Evolutionary conservation across 2,329 filamentous ascomycete species (phyloP).

Genomic region (Dryadomyces quercivorus): DNA sequence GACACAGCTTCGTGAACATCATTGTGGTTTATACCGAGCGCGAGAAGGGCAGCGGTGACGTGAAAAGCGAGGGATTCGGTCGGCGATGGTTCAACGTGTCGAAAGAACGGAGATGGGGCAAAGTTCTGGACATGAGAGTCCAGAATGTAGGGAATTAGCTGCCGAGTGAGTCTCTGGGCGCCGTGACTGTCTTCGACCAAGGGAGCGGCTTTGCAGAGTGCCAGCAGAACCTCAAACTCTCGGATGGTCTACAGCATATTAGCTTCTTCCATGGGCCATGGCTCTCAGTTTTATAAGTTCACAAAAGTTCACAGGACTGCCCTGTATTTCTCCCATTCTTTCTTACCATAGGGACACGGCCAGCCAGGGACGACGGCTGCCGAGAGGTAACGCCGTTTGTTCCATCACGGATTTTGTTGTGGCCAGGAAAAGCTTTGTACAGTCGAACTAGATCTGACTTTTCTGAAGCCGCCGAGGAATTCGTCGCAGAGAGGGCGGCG

Average conservation of each 20-base stretch:
- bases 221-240: conserved; percentile 84
- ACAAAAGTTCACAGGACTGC: background rate
- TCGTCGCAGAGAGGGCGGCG: conserved; percentile 47
- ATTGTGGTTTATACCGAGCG: conserved; percentile 61
- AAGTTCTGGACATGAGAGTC: conserved; percentile 74
- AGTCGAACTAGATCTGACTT: conserved; percentile 51
- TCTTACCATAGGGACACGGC: conserved; percentile 48
- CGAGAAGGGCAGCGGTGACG: conserved; percentile 70
- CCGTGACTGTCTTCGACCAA: conserved; percentile 57
- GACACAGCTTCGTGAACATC: conserved; percentile 55
- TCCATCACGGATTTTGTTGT: conserved; percentile 28
- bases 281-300: background rate
- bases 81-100: conserved; percentile 72
- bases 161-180: conserved; percentile 65
- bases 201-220: conserved; percentile 81
- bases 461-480: conserved; percentile 41
- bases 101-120: conserved; percentile 68
- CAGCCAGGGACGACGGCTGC: conserved; percentile 27
- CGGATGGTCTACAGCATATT: conserved; percentile 51
- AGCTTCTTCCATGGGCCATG: background rate
- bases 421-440: conserved; percentile 43
- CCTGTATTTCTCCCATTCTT: background rate
- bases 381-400: conserved; percentile 36
- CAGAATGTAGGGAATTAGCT: conserved; percentile 73
- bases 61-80: conserved; percentile 74